Conservation (phyloP, 345 rosid genomes). For the Hypericum perforatum region DNA sequence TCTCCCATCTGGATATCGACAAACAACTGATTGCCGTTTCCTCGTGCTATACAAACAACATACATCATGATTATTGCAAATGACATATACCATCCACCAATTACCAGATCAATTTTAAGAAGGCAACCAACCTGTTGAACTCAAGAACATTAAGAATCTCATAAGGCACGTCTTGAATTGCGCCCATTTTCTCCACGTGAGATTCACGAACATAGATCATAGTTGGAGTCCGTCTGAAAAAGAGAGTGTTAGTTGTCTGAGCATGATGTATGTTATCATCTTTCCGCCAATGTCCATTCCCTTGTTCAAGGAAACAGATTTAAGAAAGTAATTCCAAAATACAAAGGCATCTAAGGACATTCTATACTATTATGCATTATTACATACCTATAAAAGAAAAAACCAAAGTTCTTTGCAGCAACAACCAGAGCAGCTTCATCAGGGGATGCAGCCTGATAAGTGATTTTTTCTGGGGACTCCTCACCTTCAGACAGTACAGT, state of each 20-base stretch:
- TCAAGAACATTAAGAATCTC: conserved; percentile 96
- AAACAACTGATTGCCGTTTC: conserved; percentile 99
- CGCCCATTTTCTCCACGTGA: conserved; percentile 95
- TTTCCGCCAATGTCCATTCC: background rate
- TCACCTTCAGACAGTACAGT: conserved; percentile 99
- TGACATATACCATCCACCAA: conserved; percentile 10
- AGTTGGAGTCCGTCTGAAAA: conserved; percentile 88
- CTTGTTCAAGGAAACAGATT: too few relatives aligned
- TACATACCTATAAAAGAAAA: conserved; percentile 81
- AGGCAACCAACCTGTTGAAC: conserved; percentile 72
- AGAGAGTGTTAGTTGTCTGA: background rate
- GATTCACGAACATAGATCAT: conserved; percentile 91
- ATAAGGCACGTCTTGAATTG: conserved; percentile 67
- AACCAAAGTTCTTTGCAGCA: conserved; percentile 97
- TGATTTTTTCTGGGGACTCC: conserved; percentile 81
- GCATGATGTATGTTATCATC: conserved; percentile 11
- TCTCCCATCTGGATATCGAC: conserved; percentile 92
- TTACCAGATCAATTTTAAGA: background rate
- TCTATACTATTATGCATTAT: background rate
- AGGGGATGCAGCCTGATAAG: conserved; percentile 98
- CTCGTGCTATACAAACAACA: conserved; percentile 60
- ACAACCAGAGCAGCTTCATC: conserved; percentile 97
- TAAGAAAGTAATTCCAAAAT: too few relatives aligned
- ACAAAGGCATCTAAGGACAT: background rate
- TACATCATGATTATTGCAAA: conserved; percentile 9